Evolutionary conservation across 78 protist genomes (phyloP).

Genomic region (Mantamonas sphyraenae): DNA sequence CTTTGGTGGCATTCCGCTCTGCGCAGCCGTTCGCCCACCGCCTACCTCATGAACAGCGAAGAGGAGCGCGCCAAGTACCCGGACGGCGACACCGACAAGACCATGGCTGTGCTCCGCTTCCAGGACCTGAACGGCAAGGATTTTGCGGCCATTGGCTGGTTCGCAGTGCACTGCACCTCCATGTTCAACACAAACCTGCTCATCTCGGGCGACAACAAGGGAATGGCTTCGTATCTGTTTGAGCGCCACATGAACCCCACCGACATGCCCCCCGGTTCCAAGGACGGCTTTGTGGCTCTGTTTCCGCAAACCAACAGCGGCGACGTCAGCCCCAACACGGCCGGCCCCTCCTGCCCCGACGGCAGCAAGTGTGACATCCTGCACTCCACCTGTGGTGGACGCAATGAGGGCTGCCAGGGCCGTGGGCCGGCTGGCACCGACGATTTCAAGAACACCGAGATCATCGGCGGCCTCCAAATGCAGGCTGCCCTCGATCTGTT

Average conservation of each 20-base stretch:
- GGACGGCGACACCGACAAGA: slow-evolving; percentile 38
- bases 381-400: slow-evolving; percentile 44
- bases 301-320: slow-evolving; percentile 63
- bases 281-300: slow-evolving; percentile 59
- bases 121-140: slow-evolving; percentile 41
- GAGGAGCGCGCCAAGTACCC: slow-evolving; percentile 54
- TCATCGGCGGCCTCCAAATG: slow-evolving; percentile 51
- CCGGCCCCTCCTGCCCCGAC: slow-evolving; percentile 54
- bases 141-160: slow-evolving; percentile 43
- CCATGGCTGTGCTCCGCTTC: slow-evolving; percentile 42
- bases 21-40: slow-evolving; percentile 55
- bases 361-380: slow-evolving; percentile 40
- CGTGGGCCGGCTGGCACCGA: slow-evolving; percentile 41
- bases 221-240: slow-evolving; percentile 55
- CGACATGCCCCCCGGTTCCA: slow-evolving; percentile 30
- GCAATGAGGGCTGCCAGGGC: slow-evolving; percentile 33
- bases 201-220: slow-evolving; percentile 70
- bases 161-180: slow-evolving; percentile 60
- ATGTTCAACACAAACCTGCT: slow-evolving; percentile 60
- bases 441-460: slow-evolving; percentile 10
- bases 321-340: slow-evolving; percentile 63
- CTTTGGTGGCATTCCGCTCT: no score
- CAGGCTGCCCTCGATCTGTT: slow-evolving; percentile 36
- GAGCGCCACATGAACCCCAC: slow-evolving; percentile 35
- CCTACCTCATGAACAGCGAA: slow-evolving; percentile 54